phyloP scores from a whole-genome alignment of 345 rosid species.

The Boechera divaricarpa region DNA sequence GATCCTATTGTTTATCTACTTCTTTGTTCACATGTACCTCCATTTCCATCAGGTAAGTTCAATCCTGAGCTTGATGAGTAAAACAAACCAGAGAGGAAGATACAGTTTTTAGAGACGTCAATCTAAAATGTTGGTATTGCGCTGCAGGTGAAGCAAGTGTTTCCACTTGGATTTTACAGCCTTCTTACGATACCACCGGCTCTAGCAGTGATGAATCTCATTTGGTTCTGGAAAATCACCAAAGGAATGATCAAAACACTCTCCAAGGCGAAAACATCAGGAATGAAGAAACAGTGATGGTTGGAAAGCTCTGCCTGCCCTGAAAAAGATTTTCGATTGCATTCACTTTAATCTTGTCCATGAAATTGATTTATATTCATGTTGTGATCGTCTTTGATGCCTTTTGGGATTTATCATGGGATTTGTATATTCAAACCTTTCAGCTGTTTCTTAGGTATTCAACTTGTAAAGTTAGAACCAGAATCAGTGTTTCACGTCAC shows the following conservation, averaged over 20 bases:
- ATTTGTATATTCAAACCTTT: conserved; percentile 32
- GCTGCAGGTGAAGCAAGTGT: conserved; percentile 63
- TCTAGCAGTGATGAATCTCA: conserved; percentile 60
- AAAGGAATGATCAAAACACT: conserved; percentile 77
- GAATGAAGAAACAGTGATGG: conserved; percentile 45
- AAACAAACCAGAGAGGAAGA: background rate
- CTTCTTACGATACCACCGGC: conserved; percentile 57
- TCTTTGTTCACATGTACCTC: conserved; percentile 61
- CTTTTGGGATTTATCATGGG: conserved; percentile 15
- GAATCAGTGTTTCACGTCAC: conserved; percentile 22
- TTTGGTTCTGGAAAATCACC: conserved; percentile 85
- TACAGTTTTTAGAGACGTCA: background rate
- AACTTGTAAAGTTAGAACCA: conserved; percentile 42
- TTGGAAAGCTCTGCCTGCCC: conserved; percentile 26
- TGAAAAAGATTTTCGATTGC: conserved; percentile 11
- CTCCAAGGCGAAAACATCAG: conserved; percentile 58
- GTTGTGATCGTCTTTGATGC: conserved; percentile 18
- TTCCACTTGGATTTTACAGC: conserved; percentile 76
- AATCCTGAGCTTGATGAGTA: conserved; percentile 2
- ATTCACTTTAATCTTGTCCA: conserved; percentile 28
- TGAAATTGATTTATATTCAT: conserved; percentile 24
- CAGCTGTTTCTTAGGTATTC: conserved; percentile 35
- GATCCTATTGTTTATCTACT: conserved; percentile 69
- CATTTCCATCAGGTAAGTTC: conserved; percentile 76
- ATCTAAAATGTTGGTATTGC: background rate